Base-by-base conservation (phyloP, 2,329 filamentous ascomycete genomes). In the Chrysoporthe deuterocubensis region DNA sequence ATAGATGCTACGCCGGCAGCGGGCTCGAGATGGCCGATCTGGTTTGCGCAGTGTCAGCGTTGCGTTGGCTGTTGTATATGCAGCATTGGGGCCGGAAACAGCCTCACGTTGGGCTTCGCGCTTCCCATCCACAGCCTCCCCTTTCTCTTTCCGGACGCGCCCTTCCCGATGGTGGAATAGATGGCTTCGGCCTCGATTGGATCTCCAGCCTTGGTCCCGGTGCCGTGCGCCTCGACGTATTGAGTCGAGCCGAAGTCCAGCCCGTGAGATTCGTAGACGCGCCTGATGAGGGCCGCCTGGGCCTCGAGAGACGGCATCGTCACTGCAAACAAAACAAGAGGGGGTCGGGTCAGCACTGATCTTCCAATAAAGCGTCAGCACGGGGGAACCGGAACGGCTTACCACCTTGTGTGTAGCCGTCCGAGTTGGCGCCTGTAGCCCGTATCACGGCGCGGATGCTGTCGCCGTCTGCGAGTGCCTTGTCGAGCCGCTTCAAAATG, bases 321-420 rank as follows among this genome's bases (percentile, higher is more conserved):
- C 26, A 26, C 26, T 26, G 26, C 26, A 26, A 26, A 26, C 26
- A 2, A 26, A 26, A 26, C 26, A 26, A 26, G 26, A 26, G 26
- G 26, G 6, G 21, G 1, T 6, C 7, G 16, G 14, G 48, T 52
- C 21, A 52, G 48, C 6, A 26, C 3, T 44, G 3, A 21, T 16
- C 26, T 58, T 34, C 1, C 1, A 58, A 18, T 6, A 56, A 3
- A 0, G 85, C 83, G 1, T 78, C 75, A 0, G 77, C 79, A 62
- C 26, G 26, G 26, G 26, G 26, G 26, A 26, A 26, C 2, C 26
- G 26, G 26, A 26, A 26, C 26, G 37, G 9, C 37, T 40, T 6
- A 40, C 78, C 87, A 88, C 75, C 85, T 83, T 0, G 87, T 87
- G 62, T 85, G 65, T 77, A 82, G 18, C 88, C 88, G 72, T 90